A percentile compares a stretch with the other conserved stretches of the same genome.
Conservation (phyloP, 331 rosid species). For the Malus hybrid region DNA sequence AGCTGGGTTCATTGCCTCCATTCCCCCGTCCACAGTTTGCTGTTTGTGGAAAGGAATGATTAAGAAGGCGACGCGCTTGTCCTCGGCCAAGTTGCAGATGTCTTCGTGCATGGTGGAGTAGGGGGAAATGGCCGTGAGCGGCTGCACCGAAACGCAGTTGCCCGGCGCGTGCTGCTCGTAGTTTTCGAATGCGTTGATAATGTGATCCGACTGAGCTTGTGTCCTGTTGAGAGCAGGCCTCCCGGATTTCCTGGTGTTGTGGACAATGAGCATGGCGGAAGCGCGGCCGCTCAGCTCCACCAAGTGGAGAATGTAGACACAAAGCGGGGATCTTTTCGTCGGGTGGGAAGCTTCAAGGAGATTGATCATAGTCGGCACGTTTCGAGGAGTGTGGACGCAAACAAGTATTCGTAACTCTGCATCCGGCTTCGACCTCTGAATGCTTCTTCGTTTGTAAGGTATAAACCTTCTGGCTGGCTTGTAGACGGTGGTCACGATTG, state of each 20-base stretch:
- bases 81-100: slow-evolving; percentile 63
- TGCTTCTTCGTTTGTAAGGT: slow-evolving; percentile 62
- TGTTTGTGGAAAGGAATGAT: slow-evolving; percentile 86
- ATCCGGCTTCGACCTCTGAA: slow-evolving; percentile 50
- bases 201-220: slow-evolving; percentile 70
- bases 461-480: slow-evolving; percentile 46
- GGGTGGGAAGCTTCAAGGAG: slow-evolving; percentile 79
- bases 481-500: slow-evolving; percentile 47
- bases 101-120: slow-evolving; percentile 93
- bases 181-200: slow-evolving; percentile 64
- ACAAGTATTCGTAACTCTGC: slow-evolving; percentile 60
- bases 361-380: slow-evolving; percentile 75
- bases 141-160: slow-evolving; percentile 48
- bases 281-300: slow-evolving; percentile 81
- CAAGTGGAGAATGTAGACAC: slow-evolving; percentile 62
- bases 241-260: slow-evolving; percentile 38
- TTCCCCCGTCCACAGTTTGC: slow-evolving; percentile 78
- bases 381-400: slow-evolving; percentile 68
- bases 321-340: slow-evolving; percentile 66
- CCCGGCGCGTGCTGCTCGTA: slow-evolving; percentile 42
- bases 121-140: slow-evolving; percentile 77
- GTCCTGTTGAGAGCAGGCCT: slow-evolving; percentile 39
- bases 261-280: slow-evolving; percentile 75
- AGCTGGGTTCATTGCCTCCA: slow-evolving; percentile 64
- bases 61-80: slow-evolving; percentile 67